Conservation (phyloP, 495 filamentous ascomycete genomes). For the Xeromyces bisporus region DNA sequence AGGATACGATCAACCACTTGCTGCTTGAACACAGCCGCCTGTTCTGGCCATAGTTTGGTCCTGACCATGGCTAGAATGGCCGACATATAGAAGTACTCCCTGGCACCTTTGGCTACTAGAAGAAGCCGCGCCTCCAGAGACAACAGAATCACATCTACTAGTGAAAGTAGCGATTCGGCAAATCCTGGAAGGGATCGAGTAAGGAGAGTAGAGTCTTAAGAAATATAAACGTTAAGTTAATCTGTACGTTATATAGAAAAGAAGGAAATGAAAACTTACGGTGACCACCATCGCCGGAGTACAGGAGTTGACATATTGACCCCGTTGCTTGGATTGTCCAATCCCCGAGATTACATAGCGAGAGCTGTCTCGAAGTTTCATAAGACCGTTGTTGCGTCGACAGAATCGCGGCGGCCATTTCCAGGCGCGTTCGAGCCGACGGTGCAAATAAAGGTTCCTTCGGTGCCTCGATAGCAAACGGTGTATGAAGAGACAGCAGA, state of each 20-base stretch:
- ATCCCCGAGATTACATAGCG: constrained; percentile 22
- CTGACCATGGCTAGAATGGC: constrained; percentile 26
- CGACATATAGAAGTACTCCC: constrained; percentile 30
- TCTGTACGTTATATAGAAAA: no score
- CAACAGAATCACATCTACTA: constrained; percentile 20
- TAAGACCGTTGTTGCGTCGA: constrained; percentile 19
- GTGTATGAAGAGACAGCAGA: constrained; percentile 25
- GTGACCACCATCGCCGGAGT: constrained; percentile 7
- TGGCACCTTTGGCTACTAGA: constrained; percentile 25
- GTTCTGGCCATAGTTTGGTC: constrained; percentile 20
- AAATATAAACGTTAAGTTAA: no score
- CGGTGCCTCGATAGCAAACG: constrained; percentile 25
- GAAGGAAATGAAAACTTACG: constrained; percentile 2
- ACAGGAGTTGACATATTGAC: constrained; percentile 22
- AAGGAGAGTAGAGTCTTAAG: no score
- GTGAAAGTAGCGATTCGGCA: constrained; percentile 19
- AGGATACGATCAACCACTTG: constrained; percentile 25
- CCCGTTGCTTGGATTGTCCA: constrained; percentile 25
- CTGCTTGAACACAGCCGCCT: constrained; percentile 22
- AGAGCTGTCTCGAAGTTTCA: constrained; percentile 19
- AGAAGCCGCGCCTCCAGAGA: constrained; percentile 20
- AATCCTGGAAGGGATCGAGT: constrained; percentile 19
- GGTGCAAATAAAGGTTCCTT: constrained; percentile 22
- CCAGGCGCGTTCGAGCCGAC: constrained; percentile 22
- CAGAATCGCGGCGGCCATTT: constrained; percentile 24